Percentiles rank a stretch among this genome's conserved stretches.
Conservation (phyloP, 2,329 filamentous ascomycete genomes). For the Alternaria incomplexa region DNA sequence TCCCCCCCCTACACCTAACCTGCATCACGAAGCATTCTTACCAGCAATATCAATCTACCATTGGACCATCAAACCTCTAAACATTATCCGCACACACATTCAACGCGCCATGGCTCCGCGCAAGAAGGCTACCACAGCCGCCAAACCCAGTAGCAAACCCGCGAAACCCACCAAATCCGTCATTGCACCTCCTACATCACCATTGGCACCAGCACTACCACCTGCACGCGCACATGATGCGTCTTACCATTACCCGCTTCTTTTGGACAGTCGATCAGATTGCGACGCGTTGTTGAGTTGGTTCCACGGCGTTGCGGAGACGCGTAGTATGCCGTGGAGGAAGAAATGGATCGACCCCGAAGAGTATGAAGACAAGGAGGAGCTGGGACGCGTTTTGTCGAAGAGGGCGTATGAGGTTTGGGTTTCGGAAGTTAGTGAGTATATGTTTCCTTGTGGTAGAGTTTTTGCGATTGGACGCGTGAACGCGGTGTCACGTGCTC, state of each 20-base stretch:
- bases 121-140: constrained; percentile 9
- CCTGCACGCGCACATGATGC: constrained; percentile 34
- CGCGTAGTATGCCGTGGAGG: constrained; percentile 52
- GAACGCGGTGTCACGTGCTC: constrained; percentile 25
- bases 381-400: constrained; percentile 53
- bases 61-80: neutral
- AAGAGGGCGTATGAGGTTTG: constrained; percentile 69
- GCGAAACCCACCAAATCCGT: constrained; percentile 1
- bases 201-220: constrained; percentile 23
- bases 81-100: neutral
- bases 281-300: constrained; percentile 35
- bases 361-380: constrained; percentile 21
- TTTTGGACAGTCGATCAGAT: constrained; percentile 21
- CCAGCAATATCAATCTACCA: neutral
- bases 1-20: neutral
- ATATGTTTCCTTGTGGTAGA: neutral
- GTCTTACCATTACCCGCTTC: constrained; percentile 41
- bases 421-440: constrained; percentile 67
- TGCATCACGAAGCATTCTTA: neutral
- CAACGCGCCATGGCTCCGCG: constrained; percentile 21
- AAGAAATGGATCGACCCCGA: constrained; percentile 62
- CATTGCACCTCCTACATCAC: constrained; percentile 20
- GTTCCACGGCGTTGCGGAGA: constrained; percentile 40
- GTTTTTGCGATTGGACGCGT: neutral
- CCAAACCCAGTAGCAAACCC: constrained; percentile 7